Evolutionary conservation across 1,284 basidiomycete species (phyloP), one percentile per base, ranked within the genome.

Genomic region (Cerrena zonata): DNA sequence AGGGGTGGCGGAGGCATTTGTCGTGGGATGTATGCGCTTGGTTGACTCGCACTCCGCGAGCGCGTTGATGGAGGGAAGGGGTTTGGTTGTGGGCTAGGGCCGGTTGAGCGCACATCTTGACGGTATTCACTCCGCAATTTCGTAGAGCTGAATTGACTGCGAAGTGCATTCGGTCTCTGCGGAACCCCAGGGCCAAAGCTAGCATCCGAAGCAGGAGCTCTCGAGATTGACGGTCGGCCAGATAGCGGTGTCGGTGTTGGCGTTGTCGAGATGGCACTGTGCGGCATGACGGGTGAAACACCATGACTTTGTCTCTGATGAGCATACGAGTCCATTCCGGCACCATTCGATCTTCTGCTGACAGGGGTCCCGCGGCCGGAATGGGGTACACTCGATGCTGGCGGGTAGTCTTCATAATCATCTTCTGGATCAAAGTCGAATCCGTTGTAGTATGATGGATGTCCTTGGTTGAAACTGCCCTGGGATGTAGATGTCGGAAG

Each of bases 1-100:
- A 82, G 78, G 24, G 87, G 84, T 1, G 78, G 78, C 1, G 30
- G 18, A 3, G 73, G 70, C 39, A 71, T 71, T 59, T 72, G 68
- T 39, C 77, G 77, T 18, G 79, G 78, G 19, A 79, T 66, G 62
- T 89, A 90, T 22, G 80, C 80, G 40, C 69, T 79, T 1, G 87
- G 88, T 59, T 89, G 86, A 63, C 87, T 90, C 11, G 79, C 78
- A 61, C 87, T 90, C 49, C 88, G 76, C 27, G 82, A 83, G 47
- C 87, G 79, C 58, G 72, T 65, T 18, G 67, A 61, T 34, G 67
- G 58, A 24, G 63, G 40, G 4, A 37, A 12, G 55, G 25, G 54
- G 42, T 42, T 38, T 45, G 61, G 60, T 36, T 56, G 60, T 37
- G 57, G 58, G 53, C 56, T 57, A 5, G 56, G 56, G 39, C 53